Base-by-base conservation (phyloP, 2,329 filamentous ascomycete species). In the Hymenoscyphus fraxineus region DNA sequence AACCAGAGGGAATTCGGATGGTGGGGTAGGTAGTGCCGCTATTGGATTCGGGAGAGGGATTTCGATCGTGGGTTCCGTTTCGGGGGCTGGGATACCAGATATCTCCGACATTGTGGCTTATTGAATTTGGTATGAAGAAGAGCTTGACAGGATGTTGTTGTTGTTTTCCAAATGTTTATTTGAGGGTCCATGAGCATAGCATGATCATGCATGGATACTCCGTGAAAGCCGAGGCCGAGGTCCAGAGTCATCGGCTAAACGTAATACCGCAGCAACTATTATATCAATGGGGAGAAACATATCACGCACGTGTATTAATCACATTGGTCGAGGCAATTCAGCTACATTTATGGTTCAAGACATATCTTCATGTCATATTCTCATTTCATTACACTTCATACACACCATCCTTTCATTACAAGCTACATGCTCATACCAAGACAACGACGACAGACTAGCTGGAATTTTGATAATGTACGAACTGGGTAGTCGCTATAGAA, bases 401-500 rank as follows among this genome's bases (percentile, higher is more conserved):
- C 63, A 41, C 65, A 69, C 62, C 64, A 61, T 65, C 67, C 67
- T 66, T 60, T 58, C 44, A 59, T 65, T 66, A 54, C 64, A 35
- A 35, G 60, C 65, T 66, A 54, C 64, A 57, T 40, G 51, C 51
- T 31, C 51, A 56, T 32, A 40, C 51, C 57, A 38, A n/a, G 38
- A 66, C 27, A 66, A 66, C 61, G 58, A 66, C 62, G 66, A 65
- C 35, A 27, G 60, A 65, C 64, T n/a, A 63, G 66, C 62, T 40
- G 59, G 66, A 64, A 69, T 70, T 65, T 64, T 62, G 59, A 70
- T 63, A 71, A 65, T 63, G 65, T 4, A 73, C 66, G 66, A 73
- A 72, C 63, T 69, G 73, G 74, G 74, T 76, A 75, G 73, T 75
- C 74, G 74, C 74, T 74, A 71, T 74, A 76, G 73, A 72, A 75